Base-by-base conservation (phyloP, 2,329 filamentous ascomycete species). In the Ophiostoma piceae region DNA sequence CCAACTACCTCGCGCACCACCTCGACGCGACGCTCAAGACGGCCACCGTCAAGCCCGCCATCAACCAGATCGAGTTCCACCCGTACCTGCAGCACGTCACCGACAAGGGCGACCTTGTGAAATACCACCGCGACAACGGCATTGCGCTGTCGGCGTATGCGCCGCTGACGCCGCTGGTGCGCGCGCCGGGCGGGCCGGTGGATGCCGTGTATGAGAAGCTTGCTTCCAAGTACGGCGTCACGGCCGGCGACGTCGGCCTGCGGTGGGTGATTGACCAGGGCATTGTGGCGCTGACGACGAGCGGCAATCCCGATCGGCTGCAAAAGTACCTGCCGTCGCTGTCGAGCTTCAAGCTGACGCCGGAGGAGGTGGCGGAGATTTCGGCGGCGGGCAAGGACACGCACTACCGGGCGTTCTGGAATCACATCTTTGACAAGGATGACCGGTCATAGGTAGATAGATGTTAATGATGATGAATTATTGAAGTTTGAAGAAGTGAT, bases 1-100 rank as follows among this genome's bases (percentile, higher is more conserved):
- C 89, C 75, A 95, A 94, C 81, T 94, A 90, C 76, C 75, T 85
- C 41, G 79, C 83, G 74, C 76, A 79, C 62, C 80, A 90, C 73
- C 78, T 90, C 26, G 84, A 89, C 76, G 75, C 79, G 2, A 76
- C 89, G 60, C 80, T 89, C 1, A 77, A 84, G 76, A 86, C 87
- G 5, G 88, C 88, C 67, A 85, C 84, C 74, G 77, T 90, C 71
- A 77, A 81, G 2, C 92, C 92, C 0, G 88, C 86, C 7, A 85
- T 91, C 72, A 94, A 94, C 80, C 91, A 95, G 82, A 90, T 94
- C 76, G 91, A 94, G 81, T 88, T 86, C 76, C 90, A 95, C 79
- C 90, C 91, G 0, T 92, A 92, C 77, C 82, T 91, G 68, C 89
- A 90, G 78, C 89, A 90, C 76, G 32, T 47, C 22, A 43, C 65